phyloP scores from a whole-genome alignment of 2,329 filamentous ascomycete species.

The Fusarium setosum region DNA sequence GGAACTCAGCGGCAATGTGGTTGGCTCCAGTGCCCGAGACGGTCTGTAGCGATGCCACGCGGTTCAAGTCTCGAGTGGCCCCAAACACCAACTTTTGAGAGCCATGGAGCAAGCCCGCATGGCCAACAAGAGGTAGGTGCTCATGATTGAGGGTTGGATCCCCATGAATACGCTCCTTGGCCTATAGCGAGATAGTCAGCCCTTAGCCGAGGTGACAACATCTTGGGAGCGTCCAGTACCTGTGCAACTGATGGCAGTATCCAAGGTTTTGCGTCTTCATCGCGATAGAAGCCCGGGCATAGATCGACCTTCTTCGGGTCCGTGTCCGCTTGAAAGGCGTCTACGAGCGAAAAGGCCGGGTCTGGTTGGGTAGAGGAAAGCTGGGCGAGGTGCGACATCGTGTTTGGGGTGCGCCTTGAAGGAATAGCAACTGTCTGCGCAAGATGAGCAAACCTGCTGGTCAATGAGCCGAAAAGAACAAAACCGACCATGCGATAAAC shows the following conservation, averaged over 20 bases:
- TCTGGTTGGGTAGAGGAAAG: background rate
- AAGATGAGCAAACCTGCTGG: background rate
- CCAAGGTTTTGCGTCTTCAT: conserved; percentile 92
- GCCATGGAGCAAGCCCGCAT: conserved; percentile 70
- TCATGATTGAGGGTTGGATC: conserved; percentile 91
- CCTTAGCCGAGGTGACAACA: background rate
- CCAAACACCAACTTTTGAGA: conserved; percentile 43
- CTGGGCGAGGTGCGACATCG: background rate
- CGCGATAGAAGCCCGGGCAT: conserved; percentile 80
- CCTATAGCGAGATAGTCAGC: conserved; percentile 63
- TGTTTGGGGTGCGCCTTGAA: no score
- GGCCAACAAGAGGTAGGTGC: conserved; percentile 90
- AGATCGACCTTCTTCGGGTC: conserved; percentile 51
- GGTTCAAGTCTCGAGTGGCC: background rate
- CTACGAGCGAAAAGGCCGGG: background rate
- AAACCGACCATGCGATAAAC: background rate
- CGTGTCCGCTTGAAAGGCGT: conserved; percentile 22
- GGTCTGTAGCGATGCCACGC: conserved; percentile 47
- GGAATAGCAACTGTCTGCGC: no score
- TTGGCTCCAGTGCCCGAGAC: conserved; percentile 52
- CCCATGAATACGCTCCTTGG: conserved; percentile 81
- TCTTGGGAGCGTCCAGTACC: conserved; percentile 58
- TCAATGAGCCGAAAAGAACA: background rate
- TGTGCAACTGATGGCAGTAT: conserved; percentile 90
- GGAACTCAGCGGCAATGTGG: conserved; percentile 44